Percentiles rank a stretch among this genome's conserved stretches.
These are phyloP conservation scores for Aethionema arabicum DNA, from an alignment of 345 rosid species.

Conservation along the genomic window DNA sequence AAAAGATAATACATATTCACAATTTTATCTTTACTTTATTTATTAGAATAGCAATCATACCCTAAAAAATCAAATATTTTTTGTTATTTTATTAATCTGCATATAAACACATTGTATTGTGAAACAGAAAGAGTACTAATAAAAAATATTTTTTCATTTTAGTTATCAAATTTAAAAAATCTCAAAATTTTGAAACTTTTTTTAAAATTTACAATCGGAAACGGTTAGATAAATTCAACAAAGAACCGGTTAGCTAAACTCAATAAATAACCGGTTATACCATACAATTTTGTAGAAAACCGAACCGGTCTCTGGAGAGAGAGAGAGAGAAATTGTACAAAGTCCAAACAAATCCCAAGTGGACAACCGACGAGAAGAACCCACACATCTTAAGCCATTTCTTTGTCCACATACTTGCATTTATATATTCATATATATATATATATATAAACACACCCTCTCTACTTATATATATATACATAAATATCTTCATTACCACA, in stretches of 20 bases:
- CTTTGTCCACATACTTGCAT: conserved; percentile 35
- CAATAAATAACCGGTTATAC: conserved; percentile 14
- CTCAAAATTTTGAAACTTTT: no score
- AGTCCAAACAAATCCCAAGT: conserved; percentile 50
- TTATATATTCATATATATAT: not conserved
- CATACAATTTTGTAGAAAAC: conserved; percentile 19
- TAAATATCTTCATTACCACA: not conserved
- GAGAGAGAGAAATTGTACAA: conserved; percentile 11
- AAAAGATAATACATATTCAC: no score
- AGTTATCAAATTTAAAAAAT: no score
- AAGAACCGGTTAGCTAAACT: not conserved
- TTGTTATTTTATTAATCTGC: no score
- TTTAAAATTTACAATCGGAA: not conserved
- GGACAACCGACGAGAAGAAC: conserved; percentile 31
- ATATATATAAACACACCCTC: conserved; percentile 16
- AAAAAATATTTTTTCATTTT: no score
- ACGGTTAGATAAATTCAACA: not conserved
- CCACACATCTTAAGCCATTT: conserved; percentile 6
- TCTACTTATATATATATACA: not conserved
- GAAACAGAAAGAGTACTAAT: no score
- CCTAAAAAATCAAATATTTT: no score
- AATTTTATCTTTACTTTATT: no score
- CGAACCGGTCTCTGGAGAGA: conserved; percentile 26
- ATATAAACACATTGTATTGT: no score
- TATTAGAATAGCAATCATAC: no score